Evolutionary conservation across 768 basidiomycete species (phyloP), one percentile per base, ranked within the genome.

Genomic region (Pleurotus eryngii): DNA sequence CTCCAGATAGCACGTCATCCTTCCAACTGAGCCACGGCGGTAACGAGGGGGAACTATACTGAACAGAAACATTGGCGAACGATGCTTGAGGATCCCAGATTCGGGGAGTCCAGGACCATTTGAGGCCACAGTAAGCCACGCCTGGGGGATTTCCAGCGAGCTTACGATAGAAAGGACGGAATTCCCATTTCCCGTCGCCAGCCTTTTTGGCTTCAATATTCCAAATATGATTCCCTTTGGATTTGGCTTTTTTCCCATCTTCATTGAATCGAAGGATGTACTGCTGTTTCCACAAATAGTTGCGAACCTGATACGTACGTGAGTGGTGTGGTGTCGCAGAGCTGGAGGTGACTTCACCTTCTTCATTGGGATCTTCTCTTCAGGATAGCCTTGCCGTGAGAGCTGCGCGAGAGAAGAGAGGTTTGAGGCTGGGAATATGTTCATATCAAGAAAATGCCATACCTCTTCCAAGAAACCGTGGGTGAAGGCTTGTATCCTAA

Each of bases 171-270:
- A 96, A 97, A 11, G 91, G 87, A 50, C 92, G 82, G 75, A 96
- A 97, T 53, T 84, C 79, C 94, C 94, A 98, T 61, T 81, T 75
- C 42, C 87, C 83, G 48, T 90, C 90, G 20, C 75, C 76, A 20
- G 75, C 67, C 71, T 92, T 95, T 74, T 84, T 92, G n/a, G 94
- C 96, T 65, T 98, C 93, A 50, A 98, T 89, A 66, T 94, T 95
- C 96, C 96, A 99, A 63, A 98, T 97, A 66, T 98, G 96, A 73
- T 99, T 99, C 47, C 96, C 96, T 76, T 97, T 97, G 55, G 93
- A 95, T 73, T 99, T 99, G 20, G 95, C 92, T 75, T 99, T 99
- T 73, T 98, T 98, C 37, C 96, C 96, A 69, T 98, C 96, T 66
- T 98, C 94, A 69, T 99, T 99, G 78, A 95, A 98, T 27, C 96